phyloP scores from a whole-genome alignment of 1,139 yeast species.

The Tardiomyces depauwii region DNA sequence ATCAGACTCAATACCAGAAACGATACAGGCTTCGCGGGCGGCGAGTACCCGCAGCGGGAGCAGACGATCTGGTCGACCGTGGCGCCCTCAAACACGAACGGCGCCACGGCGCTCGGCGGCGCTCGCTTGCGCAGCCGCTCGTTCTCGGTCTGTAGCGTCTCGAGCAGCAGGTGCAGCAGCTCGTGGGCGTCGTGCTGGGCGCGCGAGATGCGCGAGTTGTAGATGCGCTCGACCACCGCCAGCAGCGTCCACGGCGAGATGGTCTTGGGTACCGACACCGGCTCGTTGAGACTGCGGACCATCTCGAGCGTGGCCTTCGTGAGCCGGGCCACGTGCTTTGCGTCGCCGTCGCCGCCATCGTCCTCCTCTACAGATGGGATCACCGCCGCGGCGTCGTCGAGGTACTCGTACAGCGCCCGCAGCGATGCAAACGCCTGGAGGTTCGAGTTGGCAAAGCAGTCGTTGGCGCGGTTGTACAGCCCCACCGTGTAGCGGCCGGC shows the following conservation, averaged over 20 bases:
- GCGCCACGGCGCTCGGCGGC: slow-evolving; percentile 37
- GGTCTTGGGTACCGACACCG: slow-evolving; percentile 42
- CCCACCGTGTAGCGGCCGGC: slow-evolving; percentile 77
- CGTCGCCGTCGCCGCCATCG: slow-evolving; percentile 7
- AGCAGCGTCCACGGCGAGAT: slow-evolving; percentile 72
- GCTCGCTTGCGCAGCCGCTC: slow-evolving; percentile 31
- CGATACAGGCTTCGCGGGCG: slow-evolving; percentile 49
- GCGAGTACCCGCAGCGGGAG: slow-evolving; percentile 49
- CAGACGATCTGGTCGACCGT: slow-evolving; percentile 60
- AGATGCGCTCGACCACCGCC: slow-evolving; percentile 63
- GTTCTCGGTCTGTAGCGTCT: slow-evolving; percentile 64
- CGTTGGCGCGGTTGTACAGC: slow-evolving; percentile 67
- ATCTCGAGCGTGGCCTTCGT: slow-evolving; percentile 39
- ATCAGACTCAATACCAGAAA: slow-evolving; percentile 65
- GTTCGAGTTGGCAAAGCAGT: slow-evolving; percentile 89
- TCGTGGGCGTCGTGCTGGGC: slow-evolving; percentile 96
- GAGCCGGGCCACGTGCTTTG: slow-evolving; percentile 1
- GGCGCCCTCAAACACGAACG: slow-evolving; percentile 65
- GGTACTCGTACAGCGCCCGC: slow-evolving; percentile 50
- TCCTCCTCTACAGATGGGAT: slow-evolving; percentile 8
- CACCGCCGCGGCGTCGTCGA: slow-evolving; percentile 20
- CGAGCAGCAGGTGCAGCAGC: slow-evolving; percentile 65
- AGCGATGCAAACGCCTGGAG: slow-evolving; percentile 73
- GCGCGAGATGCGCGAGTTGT: slow-evolving; percentile 63
- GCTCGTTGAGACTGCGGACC: slow-evolving; percentile 50